A percentile compares a stretch with the other conserved stretches of the same genome.
Conservation (phyloP, 139 green algal genomes). For the Medakamo hakoo region DNA sequence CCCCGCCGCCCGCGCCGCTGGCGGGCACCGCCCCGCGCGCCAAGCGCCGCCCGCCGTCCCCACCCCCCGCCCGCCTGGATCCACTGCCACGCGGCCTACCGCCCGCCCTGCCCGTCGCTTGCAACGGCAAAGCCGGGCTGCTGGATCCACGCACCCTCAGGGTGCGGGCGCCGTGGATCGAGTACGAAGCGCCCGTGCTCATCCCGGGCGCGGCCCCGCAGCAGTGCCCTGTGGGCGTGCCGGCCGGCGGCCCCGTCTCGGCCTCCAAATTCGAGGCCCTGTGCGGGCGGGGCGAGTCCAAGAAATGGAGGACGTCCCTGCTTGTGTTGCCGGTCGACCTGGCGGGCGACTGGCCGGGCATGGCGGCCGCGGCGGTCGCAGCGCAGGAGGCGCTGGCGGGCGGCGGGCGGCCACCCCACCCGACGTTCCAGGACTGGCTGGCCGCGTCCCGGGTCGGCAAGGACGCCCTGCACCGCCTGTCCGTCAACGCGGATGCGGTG, state of each 20-base stretch:
- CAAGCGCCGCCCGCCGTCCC: not conserved
- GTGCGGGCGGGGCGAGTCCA: slow-evolving; percentile 58
- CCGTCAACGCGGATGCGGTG: slow-evolving; percentile 12
- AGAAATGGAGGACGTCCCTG: slow-evolving; percentile 77
- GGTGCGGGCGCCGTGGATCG: slow-evolving; percentile 1
- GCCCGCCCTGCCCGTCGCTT: slow-evolving; percentile 41
- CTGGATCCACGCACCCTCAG: slow-evolving; percentile 44
- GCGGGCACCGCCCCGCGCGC: slow-evolving; percentile 1
- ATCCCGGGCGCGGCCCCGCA: too few species aligned
- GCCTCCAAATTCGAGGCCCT: slow-evolving; percentile 12
- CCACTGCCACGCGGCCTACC: slow-evolving; percentile 36
- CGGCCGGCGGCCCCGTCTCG: not conserved
- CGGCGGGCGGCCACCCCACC: too few species aligned
- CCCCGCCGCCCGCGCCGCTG: not conserved
- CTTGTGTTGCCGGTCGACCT: too few species aligned
- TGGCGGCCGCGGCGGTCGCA: too few species aligned
- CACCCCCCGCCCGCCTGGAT: slow-evolving; percentile 21
- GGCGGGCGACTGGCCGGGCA: too few species aligned
- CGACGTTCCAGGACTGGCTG: slow-evolving; percentile 55
- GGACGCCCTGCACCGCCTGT: slow-evolving; percentile 25
- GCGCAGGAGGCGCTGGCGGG: too few species aligned
- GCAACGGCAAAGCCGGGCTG: slow-evolving; percentile 26
- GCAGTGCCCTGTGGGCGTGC: too few species aligned
- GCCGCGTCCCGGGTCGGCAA: slow-evolving; percentile 28
- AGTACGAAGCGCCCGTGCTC: too few species aligned